Conservation (phyloP, 352 stramenopile species). For the Globisporangium paddicum region DNA sequence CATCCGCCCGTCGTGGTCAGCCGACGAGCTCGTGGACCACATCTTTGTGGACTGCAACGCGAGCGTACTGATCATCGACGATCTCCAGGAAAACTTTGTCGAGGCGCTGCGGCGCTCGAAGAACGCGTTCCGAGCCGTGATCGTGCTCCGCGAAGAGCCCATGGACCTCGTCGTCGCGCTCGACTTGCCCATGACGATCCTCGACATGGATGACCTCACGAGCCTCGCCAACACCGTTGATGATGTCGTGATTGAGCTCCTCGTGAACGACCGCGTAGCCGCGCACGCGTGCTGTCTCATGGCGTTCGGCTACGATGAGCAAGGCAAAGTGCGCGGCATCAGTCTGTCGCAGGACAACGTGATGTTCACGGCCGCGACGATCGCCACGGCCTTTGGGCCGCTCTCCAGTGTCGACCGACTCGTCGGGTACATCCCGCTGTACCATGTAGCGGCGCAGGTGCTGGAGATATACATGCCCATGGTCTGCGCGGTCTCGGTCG, state of each 20-base stretch:
- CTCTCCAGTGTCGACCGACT: constrained; percentile 42
- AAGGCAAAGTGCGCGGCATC: constrained; percentile 37
- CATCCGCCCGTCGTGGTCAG: constrained; percentile 47
- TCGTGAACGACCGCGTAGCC: constrained; percentile 20
- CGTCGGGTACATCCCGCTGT: constrained; percentile 63
- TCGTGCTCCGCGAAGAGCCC: constrained; percentile 35
- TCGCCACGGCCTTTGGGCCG: constrained; percentile 57
- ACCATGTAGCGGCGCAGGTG: constrained; percentile 64
- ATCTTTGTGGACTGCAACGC: constrained; percentile 53
- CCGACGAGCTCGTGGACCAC: constrained; percentile 37
- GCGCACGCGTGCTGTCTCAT: constrained; percentile 49
- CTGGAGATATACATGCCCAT: constrained; percentile 75
- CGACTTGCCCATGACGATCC: constrained; percentile 35
- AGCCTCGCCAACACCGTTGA: constrained; percentile 20
- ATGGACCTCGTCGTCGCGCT: constrained; percentile 20
- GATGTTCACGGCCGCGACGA: constrained; percentile 66
- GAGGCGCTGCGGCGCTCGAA: constrained; percentile 26
- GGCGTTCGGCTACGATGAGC: constrained; percentile 58
- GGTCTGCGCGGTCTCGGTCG: constrained; percentile 49
- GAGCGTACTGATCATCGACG: constrained; percentile 57
- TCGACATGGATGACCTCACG: constrained; percentile 40
- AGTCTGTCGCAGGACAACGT: constrained; percentile 83
- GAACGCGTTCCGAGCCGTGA: constrained; percentile 30
- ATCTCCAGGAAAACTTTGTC: constrained; percentile 40
- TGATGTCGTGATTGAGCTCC: constrained; percentile 26